Evolutionary conservation across 2,329 filamentous ascomycete species (phyloP).

Genomic region (Fusarium anguioides): DNA sequence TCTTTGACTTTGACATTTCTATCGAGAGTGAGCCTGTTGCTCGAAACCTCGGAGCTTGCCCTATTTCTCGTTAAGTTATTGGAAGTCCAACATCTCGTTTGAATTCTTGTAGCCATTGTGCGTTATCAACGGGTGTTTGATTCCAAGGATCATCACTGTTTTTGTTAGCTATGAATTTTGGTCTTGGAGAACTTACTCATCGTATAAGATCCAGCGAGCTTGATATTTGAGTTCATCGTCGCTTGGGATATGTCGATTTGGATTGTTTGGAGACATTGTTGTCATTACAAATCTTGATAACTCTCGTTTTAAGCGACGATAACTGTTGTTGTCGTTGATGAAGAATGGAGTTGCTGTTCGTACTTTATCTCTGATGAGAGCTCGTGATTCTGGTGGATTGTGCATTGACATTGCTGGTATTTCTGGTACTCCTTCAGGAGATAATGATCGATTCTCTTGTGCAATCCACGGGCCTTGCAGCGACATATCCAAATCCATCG

Average conservation of each 20-base stretch:
- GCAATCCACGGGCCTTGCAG: conserved; percentile 20
- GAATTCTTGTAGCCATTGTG: conserved; percentile 37
- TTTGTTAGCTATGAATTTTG: background rate
- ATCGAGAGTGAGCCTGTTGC: conserved; percentile 65
- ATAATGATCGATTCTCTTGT: conserved; percentile 18
- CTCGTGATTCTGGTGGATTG: background rate
- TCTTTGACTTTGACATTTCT: conserved; percentile 93
- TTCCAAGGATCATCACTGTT: conserved; percentile 39
- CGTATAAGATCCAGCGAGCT: conserved; percentile 35
- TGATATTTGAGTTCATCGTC: conserved; percentile 36
- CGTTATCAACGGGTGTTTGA: conserved; percentile 39
- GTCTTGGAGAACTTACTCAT: conserved; percentile 14
- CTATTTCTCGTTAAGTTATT: conserved; percentile 19
- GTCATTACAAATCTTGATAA: conserved; percentile 33
- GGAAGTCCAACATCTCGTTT: conserved; percentile 37
- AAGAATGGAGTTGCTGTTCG: conserved; percentile 35
- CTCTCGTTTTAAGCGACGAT: conserved; percentile 26
- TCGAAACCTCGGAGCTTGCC: conserved; percentile 44
- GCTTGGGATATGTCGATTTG: conserved; percentile 29
- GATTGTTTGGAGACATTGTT: conserved; percentile 36
- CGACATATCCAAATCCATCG: conserved; percentile 21
- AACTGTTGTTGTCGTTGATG: conserved; percentile 38
- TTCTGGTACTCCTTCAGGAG: conserved; percentile 11
- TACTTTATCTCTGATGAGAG: conserved; percentile 18
- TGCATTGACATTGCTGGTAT: conserved; percentile 13